Conservation (phyloP, 2,329 filamentous ascomycete genomes). For the Fusarium tanahbumbuense region DNA sequence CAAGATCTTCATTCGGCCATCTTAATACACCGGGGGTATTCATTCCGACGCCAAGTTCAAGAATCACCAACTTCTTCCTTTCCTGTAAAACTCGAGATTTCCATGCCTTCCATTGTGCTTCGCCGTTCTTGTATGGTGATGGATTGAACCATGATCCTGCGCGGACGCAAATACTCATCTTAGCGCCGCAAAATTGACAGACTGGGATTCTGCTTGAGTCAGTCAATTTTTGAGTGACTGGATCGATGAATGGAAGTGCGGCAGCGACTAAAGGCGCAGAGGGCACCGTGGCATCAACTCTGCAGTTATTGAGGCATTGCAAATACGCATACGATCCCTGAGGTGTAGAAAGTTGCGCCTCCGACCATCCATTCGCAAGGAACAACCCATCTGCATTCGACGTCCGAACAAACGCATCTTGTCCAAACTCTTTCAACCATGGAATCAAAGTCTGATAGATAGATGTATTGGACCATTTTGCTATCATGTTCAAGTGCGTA, state of each 20-base stretch:
- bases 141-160: slow-evolving; percentile 38
- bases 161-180: slow-evolving; percentile 42
- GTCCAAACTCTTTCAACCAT: slow-evolving; percentile 16
- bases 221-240: slow-evolving; percentile 21
- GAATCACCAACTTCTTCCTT: slow-evolving; percentile 34
- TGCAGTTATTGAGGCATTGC: slow-evolving; percentile 39
- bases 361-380: background rate
- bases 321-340: slow-evolving; percentile 14
- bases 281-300: slow-evolving; percentile 8
- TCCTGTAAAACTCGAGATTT: background rate
- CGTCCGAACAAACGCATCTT: slow-evolving; percentile 33
- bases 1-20: slow-evolving; percentile 43
- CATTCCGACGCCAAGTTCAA: slow-evolving; percentile 40
- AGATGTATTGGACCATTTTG: slow-evolving; percentile 27
- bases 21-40: slow-evolving; percentile 41
- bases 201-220: slow-evolving; percentile 26
- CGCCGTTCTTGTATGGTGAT: slow-evolving; percentile 23
- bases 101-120: slow-evolving; percentile 28
- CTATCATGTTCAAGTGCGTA: slow-evolving; percentile 41
- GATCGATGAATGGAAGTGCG: slow-evolving; percentile 17
- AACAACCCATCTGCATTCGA: slow-evolving; percentile 2
- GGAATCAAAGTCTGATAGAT: slow-evolving; percentile 30
- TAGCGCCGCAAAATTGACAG: slow-evolving; percentile 34
- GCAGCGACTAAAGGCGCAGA: slow-evolving; percentile 27
- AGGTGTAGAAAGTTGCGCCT: slow-evolving; percentile 1